Conservation (phyloP, 225 moss, liverwort and hornwort species). For the Bryoerythrophyllum caledonicum region DNA sequence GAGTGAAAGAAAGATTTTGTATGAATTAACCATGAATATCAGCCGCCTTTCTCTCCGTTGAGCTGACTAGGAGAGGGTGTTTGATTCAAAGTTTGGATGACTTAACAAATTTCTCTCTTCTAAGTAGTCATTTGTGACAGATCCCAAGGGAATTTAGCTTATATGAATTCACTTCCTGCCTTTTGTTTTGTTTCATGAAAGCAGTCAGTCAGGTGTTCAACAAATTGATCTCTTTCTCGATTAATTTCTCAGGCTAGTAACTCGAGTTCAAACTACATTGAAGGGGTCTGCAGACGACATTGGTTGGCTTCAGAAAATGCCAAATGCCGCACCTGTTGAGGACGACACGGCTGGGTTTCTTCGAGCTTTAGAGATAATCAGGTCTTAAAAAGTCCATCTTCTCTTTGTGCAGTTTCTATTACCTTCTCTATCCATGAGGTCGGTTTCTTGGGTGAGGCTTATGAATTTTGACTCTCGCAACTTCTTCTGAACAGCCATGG, state of each 20-base stretch:
- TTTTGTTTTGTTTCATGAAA: neutral
- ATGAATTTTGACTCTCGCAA: neutral
- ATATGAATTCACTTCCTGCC: conserved; percentile 12
- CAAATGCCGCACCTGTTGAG: conserved; percentile 66
- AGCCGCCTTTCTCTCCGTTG: no score
- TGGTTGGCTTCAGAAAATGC: conserved; percentile 87
- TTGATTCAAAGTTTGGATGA: no score
- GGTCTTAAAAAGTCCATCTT: conserved; percentile 34
- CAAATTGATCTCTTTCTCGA: neutral
- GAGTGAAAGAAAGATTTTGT: no score
- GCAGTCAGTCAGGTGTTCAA: conserved; percentile 6
- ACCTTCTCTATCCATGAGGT: conserved; percentile 16
- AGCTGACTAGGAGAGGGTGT: no score
- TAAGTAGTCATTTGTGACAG: neutral
- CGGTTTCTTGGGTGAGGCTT: neutral
- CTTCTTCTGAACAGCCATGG: conserved; percentile 71
- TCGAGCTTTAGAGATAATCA: conserved; percentile 73
- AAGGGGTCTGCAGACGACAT: conserved; percentile 95
- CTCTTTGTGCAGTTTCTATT: neutral
- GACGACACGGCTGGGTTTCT: conserved; percentile 85
- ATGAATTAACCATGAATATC: no score
- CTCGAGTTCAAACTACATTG: conserved; percentile 93
- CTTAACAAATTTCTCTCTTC: no score
- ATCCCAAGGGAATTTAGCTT: neutral
- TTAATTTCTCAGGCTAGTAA: conserved; percentile 69